A percentile compares a stretch with the other conserved stretches of the same genome.
Conservation (phyloP, 257 asterid genomes). For the Solanum tacnaense region DNA sequence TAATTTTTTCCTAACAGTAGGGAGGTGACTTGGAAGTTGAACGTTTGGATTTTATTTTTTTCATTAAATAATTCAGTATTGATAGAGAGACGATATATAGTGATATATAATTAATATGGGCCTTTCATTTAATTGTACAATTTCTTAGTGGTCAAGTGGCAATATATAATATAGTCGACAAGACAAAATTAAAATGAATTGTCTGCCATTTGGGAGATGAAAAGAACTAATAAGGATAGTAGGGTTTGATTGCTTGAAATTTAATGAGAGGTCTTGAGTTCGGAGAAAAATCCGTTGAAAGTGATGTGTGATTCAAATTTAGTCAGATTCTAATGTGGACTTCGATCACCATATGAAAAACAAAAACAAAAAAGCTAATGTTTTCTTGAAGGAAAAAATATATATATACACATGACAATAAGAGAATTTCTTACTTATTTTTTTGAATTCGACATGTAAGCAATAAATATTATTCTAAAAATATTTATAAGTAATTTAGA, state of each 20-base stretch:
- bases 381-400: not conserved
- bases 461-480: too few relatives aligned
- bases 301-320: too few relatives aligned
- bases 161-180: not conserved
- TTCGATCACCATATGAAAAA: accelerated
- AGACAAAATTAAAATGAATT: not conserved
- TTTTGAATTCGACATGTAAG: not conserved
- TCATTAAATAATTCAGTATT: not conserved
- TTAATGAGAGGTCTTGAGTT: not conserved
- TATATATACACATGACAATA: not conserved
- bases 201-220: not conserved
- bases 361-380: not conserved
- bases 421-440: too few relatives aligned
- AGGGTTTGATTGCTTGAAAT: too few relatives aligned
- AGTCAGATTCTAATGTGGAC: accelerated
- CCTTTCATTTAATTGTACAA: not conserved
- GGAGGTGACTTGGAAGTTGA: not conserved
- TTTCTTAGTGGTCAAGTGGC: not conserved
- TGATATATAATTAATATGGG: not conserved
- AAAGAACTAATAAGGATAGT: not conserved
- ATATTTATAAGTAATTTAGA: not conserved
- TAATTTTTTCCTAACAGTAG: not conserved
- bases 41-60: not conserved
- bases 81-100: not conserved
- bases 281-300: accelerated